phyloP scores from a whole-genome alignment of 495 filamentous ascomycete species.

The Baudoinia panamericana region DNA sequence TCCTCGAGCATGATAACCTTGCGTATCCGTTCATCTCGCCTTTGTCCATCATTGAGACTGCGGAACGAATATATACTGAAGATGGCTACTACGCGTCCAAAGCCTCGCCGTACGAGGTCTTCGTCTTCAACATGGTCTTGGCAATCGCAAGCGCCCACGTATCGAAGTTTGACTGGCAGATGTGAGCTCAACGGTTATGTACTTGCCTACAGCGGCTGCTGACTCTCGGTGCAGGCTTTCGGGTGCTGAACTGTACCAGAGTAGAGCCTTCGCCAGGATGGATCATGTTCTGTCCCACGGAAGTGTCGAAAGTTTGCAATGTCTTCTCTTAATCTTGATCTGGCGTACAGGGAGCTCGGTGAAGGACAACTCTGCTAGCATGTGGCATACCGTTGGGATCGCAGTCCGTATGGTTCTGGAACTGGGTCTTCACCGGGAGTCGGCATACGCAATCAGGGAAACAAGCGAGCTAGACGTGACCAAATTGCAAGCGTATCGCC shows the following conservation, averaged over 20 bases:
- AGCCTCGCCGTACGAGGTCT: slow-evolving; percentile 10
- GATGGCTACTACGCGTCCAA: slow-evolving; percentile 4
- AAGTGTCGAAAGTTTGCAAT: slow-evolving; percentile 8
- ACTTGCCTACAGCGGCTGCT: too few species aligned
- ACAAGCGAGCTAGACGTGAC: not conserved
- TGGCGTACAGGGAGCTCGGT: slow-evolving; percentile 6
- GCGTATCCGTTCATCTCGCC: slow-evolving; percentile 10
- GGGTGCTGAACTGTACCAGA: slow-evolving; percentile 1
- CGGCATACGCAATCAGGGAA: slow-evolving; percentile 1
- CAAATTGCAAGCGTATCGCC: not conserved
- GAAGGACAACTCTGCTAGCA: slow-evolving; percentile 7
- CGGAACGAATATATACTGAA: slow-evolving; percentile 1
- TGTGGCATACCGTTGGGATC: slow-evolving; percentile 16
- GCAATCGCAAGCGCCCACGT: slow-evolving; percentile 8
- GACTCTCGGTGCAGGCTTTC: not conserved
- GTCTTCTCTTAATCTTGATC: slow-evolving; percentile 8
- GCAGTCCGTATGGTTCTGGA: slow-evolving; percentile 8
- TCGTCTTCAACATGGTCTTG: slow-evolving; percentile 14
- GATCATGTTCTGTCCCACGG: slow-evolving; percentile 2
- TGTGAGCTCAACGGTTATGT: not conserved
- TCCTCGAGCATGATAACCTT: slow-evolving; percentile 7
- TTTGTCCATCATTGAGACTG: not conserved
- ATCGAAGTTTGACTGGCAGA: slow-evolving; percentile 9
- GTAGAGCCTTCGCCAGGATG: slow-evolving; percentile 5
- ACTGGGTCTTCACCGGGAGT: slow-evolving; percentile 12